Conservation (phyloP, 495 filamentous ascomycete genomes). For the Talaromyces proteolyticus region DNA sequence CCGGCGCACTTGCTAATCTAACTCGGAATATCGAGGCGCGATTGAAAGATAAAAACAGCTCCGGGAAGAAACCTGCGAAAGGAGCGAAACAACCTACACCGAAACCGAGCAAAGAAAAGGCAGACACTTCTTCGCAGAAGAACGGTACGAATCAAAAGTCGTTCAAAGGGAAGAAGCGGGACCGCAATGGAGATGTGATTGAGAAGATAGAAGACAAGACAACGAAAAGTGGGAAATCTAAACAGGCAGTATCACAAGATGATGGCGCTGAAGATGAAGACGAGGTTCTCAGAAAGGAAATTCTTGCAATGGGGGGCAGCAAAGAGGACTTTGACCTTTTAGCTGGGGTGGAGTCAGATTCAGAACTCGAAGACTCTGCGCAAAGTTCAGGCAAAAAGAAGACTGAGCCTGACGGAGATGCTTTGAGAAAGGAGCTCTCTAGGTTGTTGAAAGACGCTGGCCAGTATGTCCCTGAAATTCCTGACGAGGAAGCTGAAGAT, state of each 20-base stretch:
- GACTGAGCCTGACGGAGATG: conserved; percentile 23
- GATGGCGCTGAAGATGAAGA: conserved; percentile 12
- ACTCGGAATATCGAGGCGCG: conserved; percentile 58
- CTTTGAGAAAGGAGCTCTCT: conserved; percentile 35
- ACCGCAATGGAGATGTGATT: conserved; percentile 46
- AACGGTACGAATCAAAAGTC: conserved; percentile 11
- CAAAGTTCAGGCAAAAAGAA: conserved; percentile 20
- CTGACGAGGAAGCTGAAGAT: conserved; percentile 30
- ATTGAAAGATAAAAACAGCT: conserved; percentile 25
- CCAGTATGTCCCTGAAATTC: conserved; percentile 34
- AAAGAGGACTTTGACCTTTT: conserved; percentile 68
- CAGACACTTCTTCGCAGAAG: conserved; percentile 13
- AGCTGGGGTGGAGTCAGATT: conserved; percentile 54
- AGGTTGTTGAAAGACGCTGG: conserved; percentile 38
- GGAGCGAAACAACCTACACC: conserved; percentile 19
- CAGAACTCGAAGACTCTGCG: conserved; percentile 43
- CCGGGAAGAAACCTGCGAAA: conserved; percentile 19
- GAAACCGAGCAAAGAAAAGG: conserved; percentile 18
- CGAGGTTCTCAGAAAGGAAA: conserved; percentile 57
- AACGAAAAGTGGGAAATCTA: conserved; percentile 17
- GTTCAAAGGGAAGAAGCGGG: conserved; percentile 39
- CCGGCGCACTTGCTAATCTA: conserved; percentile 54
- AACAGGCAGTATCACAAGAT: conserved; percentile 16
- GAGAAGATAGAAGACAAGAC: conserved; percentile 14
- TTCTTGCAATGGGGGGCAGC: conserved; percentile 69